Evolutionary conservation across 164 flowering plant genomes (phyloP), one percentile per base, ranked within the genome.

Genomic region (Magnolia kwangsiensis): DNA sequence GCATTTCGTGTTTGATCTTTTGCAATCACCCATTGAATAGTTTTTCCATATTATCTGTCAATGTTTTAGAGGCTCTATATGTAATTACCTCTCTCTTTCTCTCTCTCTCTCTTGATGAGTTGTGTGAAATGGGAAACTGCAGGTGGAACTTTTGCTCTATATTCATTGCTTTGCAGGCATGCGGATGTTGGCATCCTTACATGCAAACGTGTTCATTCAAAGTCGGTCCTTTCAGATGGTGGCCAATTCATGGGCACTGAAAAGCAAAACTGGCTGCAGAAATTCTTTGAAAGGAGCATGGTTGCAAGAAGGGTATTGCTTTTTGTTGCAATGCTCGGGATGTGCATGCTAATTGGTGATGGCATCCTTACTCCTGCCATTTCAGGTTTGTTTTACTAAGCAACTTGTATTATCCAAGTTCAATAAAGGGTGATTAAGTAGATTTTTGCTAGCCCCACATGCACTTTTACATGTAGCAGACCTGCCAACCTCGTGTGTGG

Each of bases 331-430:
- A 91, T 93, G 85, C 78, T 93, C 21, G 97, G 95, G 58, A 89
- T 82, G 87, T 93, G 97, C 85, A 93, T 93, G 97, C 84, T 91
- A 50, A 93, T 93, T 77, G 97, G 97, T 50, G 97, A 93, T 81
- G 97, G 97, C 72, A 88, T 93, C 75, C 93, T 93, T 75, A 93
- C 97, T 23, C 97, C 95, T 63, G 95, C 97, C 68, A 90, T 93
- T 59, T 93, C 95, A 84, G 97, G 97, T 91, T 75, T 81, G 84
- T 23, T 37, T 37, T 27, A 64, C 51, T 13, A 10, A 73, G 37
- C 8, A 20, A 6, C 68, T 65, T 65, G 68, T 65, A 65, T 29
- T 23, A 21, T 65, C 24, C 37, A 9, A 20, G 29, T 65, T 65
- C 29, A 65, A 23, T 65, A 23, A 20, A 65, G 2, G 29, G 24